phyloP scores from a whole-genome alignment of 1,284 basidiomycete genomes.

The Boletus hoseneyae region DNA sequence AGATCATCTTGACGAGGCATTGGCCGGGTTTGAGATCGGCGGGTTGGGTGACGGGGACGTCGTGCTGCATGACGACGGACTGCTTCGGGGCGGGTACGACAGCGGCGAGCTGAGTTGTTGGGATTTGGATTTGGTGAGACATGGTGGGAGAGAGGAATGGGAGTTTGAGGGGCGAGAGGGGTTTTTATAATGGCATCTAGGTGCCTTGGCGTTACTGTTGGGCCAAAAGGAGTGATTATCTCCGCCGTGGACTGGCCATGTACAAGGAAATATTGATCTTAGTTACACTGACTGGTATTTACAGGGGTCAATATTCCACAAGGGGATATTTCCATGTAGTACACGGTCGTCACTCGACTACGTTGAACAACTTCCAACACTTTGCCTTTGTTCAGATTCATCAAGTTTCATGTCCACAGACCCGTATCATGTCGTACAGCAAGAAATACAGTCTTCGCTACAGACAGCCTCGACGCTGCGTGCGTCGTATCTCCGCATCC shows the following conservation, averaged over 20 bases:
- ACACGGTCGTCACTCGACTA: too few species aligned
- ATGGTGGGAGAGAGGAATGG: conserved; percentile 1
- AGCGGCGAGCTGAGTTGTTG: conserved; percentile 61
- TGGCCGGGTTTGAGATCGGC: conserved; percentile 73
- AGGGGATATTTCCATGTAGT: neutral
- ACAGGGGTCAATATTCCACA: neutral
- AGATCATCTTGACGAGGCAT: conserved; percentile 76
- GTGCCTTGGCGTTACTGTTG: too few species aligned
- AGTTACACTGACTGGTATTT: too few species aligned
- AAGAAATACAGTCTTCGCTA: conserved; percentile 69
- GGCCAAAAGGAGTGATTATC: too few species aligned
- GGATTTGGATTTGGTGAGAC: conserved; percentile 51
- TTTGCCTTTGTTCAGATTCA: neutral
- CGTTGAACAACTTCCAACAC: too few species aligned
- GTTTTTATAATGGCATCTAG: too few species aligned
- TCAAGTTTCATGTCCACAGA: conserved; percentile 59
- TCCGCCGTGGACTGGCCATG: too few species aligned
- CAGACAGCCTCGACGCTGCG: conserved; percentile 66
- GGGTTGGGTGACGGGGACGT: conserved; percentile 60
- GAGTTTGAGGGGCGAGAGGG: too few species aligned
- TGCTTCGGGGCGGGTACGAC: conserved; percentile 48
- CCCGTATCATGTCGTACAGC: conserved; percentile 78
- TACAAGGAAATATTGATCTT: too few species aligned
- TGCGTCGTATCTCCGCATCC: conserved; percentile 74
- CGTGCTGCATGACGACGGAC: conserved; percentile 42